These are phyloP conservation scores for Mrakia blollopis DNA, from an alignment of 768 basidiomycete species.

Conservation along the genomic window DNA sequence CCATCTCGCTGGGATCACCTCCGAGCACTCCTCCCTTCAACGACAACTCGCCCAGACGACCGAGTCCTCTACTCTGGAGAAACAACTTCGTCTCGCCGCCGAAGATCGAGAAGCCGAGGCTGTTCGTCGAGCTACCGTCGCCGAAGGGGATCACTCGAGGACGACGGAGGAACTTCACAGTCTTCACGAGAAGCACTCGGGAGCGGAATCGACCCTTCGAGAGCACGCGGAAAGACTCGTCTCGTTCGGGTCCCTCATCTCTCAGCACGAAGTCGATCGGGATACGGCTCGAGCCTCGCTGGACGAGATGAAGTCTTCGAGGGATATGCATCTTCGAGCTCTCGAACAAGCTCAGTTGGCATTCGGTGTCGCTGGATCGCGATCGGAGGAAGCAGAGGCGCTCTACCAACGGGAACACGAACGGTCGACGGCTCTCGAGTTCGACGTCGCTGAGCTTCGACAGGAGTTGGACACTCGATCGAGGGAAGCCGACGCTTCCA, in stretches of 20 bases:
- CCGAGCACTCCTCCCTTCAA: conserved; percentile 62
- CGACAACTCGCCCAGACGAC: conserved; percentile 65
- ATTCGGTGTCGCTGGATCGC: conserved; percentile 65
- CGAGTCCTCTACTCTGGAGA: conserved; percentile 70
- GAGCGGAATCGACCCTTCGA: conserved; percentile 61
- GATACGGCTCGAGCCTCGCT: conserved; percentile 60
- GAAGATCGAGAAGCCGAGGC: conserved; percentile 73
- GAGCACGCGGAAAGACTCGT: conserved; percentile 73
- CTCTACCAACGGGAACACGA: conserved; percentile 67
- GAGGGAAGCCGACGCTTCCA: conserved; percentile 66
- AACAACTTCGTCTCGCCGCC: conserved; percentile 67
- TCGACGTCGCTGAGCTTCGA: conserved; percentile 70
- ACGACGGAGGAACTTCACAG: conserved; percentile 62
- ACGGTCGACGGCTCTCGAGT: conserved; percentile 64
- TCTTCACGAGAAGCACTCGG: conserved; percentile 60
- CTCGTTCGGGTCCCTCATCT: conserved; percentile 63
- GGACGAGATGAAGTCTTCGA: conserved; percentile 62
- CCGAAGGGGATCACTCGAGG: conserved; percentile 63
- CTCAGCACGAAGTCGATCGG: conserved; percentile 76
- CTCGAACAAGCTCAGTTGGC: conserved; percentile 79
- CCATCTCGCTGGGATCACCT: conserved; percentile 58
- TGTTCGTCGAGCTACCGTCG: conserved; percentile 64
- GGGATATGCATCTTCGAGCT: conserved; percentile 79
- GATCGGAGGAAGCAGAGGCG: conserved; percentile 71
- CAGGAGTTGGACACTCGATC: conserved; percentile 72